phyloP scores from a whole-genome alignment of 225 moss, liverwort and hornwort species.

The Bryum argenteum region DNA sequence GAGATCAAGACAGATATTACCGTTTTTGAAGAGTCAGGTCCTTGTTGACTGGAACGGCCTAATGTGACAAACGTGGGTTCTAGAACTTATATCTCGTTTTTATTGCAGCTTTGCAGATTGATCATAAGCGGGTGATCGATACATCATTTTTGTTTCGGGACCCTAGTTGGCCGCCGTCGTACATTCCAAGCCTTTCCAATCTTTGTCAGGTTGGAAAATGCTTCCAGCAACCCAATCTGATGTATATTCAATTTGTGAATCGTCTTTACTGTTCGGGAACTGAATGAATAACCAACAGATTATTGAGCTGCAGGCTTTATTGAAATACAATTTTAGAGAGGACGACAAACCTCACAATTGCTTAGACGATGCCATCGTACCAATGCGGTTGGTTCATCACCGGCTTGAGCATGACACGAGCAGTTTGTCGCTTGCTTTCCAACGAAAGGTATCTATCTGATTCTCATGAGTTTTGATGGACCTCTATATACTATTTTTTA shows the following conservation, averaged over 20 bases:
- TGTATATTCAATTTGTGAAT: slow-evolving; percentile 5
- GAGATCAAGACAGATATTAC: background rate
- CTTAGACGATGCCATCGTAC: slow-evolving; percentile 60
- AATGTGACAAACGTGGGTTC: background rate
- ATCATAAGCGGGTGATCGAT: slow-evolving; percentile 65
- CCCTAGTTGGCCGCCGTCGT: slow-evolving; percentile 42
- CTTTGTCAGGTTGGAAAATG: slow-evolving; percentile 53
- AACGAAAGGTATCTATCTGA: slow-evolving; percentile 38
- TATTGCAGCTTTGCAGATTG: slow-evolving; percentile 60
- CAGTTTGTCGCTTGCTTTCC: slow-evolving; percentile 36
- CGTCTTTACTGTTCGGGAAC: background rate
- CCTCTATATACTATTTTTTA: background rate
- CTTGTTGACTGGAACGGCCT: slow-evolving; percentile 1
- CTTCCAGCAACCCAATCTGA: slow-evolving; percentile 1
- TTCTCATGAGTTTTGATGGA: slow-evolving; percentile 8
- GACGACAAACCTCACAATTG: slow-evolving; percentile 63
- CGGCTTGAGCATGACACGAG: slow-evolving; percentile 47
- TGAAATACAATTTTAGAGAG: slow-evolving; percentile 70
- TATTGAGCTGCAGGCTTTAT: slow-evolving; percentile 41
- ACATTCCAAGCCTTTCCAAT: slow-evolving; percentile 43
- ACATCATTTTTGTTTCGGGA: slow-evolving; percentile 57
- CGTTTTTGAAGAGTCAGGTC: slow-evolving; percentile 3
- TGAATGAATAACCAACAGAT: slow-evolving; percentile 11
- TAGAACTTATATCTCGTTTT: slow-evolving; percentile 8
- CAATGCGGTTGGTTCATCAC: slow-evolving; percentile 61